A percentile compares a stretch with the other conserved stretches of the same genome.
Evolutionary conservation across 257 asterid genomes (phyloP).

Genomic region (Plantago ovata): DNA sequence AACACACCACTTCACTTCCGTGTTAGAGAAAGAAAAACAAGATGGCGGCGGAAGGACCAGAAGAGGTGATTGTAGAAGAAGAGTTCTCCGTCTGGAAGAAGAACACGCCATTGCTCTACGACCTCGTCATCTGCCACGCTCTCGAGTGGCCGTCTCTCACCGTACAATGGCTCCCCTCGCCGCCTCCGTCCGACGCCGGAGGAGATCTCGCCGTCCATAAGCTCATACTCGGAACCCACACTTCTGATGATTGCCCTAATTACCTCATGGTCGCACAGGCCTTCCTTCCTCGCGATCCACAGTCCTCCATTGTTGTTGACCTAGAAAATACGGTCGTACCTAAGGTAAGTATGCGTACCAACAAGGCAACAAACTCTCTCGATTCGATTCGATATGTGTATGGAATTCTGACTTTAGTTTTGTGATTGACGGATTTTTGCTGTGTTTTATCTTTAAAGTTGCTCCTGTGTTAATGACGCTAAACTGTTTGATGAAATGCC

Average conservation of each 20-base stretch:
- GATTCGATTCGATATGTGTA: too few relatives aligned
- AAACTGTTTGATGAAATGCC: conserved; percentile 9
- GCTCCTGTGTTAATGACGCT: background rate
- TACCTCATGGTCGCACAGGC: conserved; percentile 80
- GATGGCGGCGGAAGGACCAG: conserved; percentile 17
- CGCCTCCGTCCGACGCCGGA: conserved; percentile 34
- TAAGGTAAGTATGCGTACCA: conserved; percentile 60
- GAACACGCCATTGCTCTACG: conserved; percentile 83
- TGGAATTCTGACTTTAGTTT: too few relatives aligned
- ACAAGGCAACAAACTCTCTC: too few relatives aligned
- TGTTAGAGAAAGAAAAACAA: conserved; percentile 24
- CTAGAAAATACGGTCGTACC: conserved; percentile 58
- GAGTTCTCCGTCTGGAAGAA: conserved; percentile 95
- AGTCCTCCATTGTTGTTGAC: conserved; percentile 37
- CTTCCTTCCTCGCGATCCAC: conserved; percentile 60
- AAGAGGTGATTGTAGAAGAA: conserved; percentile 62
- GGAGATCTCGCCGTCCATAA: conserved; percentile 52
- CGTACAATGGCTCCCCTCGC: conserved; percentile 77
- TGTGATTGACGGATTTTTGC: too few relatives aligned
- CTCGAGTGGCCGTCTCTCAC: conserved; percentile 99
- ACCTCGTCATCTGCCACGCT: conserved; percentile 74
- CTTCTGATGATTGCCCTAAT: conserved; percentile 69
- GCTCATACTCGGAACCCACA: conserved; percentile 82
- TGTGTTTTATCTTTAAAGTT: too few relatives aligned
- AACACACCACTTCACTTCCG: too few relatives aligned